Percentiles rank a stretch among this genome's conserved stretches.
Conservation (phyloP, 495 filamentous ascomycete species). For the Xylaria castorea region DNA sequence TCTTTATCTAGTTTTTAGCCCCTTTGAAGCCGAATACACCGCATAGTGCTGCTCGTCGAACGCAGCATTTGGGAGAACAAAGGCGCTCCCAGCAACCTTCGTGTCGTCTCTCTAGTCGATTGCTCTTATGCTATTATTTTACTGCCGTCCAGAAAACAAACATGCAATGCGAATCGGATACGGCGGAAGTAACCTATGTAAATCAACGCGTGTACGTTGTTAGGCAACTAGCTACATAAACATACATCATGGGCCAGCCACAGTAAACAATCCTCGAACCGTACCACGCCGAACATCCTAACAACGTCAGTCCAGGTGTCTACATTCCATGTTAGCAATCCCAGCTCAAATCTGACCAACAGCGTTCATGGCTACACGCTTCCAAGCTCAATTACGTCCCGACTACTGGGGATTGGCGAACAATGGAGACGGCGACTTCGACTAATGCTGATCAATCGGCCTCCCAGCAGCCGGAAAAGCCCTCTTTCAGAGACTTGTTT, state of each 20-base stretch:
- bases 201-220: background rate
- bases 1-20: background rate
- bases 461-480: slow-evolving; percentile 36
- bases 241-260: background rate
- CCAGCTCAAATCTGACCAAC: background rate
- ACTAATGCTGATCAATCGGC: slow-evolving; percentile 34
- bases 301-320: background rate
- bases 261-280: slow-evolving; percentile 12
- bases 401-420: background rate
- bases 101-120: background rate
- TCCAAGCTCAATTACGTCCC: background rate
- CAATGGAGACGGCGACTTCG: slow-evolving; percentile 16
- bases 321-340: background rate
- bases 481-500: slow-evolving; percentile 63
- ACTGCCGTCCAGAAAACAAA: background rate
- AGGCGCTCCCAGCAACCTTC: background rate
- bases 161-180: background rate
- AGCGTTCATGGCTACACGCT: background rate
- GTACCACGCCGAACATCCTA: background rate
- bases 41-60: slow-evolving; percentile 1
- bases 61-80: background rate
- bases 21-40: slow-evolving; percentile 3
- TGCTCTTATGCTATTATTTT: background rate
- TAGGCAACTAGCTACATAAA: background rate
- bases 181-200: background rate